A percentile compares a stretch with the other conserved stretches of the same genome.
These are phyloP conservation scores for Aspergillus phoenicis DNA, from an alignment of 2,329 filamentous ascomycete species.

Conservation along the genomic window DNA sequence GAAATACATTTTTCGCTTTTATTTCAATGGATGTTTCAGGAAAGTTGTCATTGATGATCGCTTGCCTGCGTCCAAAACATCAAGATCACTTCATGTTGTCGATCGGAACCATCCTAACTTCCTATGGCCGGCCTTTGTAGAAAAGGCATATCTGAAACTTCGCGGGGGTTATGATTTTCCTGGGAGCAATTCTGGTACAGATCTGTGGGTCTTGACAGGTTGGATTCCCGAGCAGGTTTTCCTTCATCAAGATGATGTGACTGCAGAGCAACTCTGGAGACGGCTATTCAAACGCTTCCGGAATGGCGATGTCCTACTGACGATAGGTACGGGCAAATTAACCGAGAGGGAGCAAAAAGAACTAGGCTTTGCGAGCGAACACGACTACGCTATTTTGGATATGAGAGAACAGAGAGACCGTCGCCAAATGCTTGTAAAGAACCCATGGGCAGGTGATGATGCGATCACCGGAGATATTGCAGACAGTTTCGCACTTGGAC, in stretches of 20 bases:
- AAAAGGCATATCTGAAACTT: constrained; percentile 96
- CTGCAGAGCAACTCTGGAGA: constrained; percentile 75
- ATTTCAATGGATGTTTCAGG: constrained; percentile 93
- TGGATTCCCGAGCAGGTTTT: constrained; percentile 98
- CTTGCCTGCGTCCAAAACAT: constrained; percentile 73
- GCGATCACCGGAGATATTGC: constrained; percentile 35
- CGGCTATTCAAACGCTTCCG: constrained; percentile 74
- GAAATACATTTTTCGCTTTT: constrained; percentile 87
- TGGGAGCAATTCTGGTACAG: constrained; percentile 94
- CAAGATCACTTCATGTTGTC: constrained; percentile 79
- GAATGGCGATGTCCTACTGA: constrained; percentile 80
- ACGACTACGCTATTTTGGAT: constrained; percentile 90
- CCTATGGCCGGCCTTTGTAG: constrained; percentile 87
- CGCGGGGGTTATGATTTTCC: constrained; percentile 96
- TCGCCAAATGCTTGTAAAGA: constrained; percentile 81
- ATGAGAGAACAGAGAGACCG: constrained; percentile 66
- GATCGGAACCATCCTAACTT: constrained; percentile 80
- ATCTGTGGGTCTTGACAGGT: constrained; percentile 87
- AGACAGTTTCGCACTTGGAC: constrained; percentile 8
- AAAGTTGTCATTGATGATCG: constrained; percentile 87
- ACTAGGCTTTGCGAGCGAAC: constrained; percentile 81
- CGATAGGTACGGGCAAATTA: constrained; percentile 84
- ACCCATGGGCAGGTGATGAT: constrained; percentile 84
- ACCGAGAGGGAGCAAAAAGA: constrained; percentile 74
- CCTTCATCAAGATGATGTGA: constrained; percentile 80